Evolutionary conservation across 257 asterid genomes (phyloP).

Genomic region (Coffea eugenioides): DNA sequence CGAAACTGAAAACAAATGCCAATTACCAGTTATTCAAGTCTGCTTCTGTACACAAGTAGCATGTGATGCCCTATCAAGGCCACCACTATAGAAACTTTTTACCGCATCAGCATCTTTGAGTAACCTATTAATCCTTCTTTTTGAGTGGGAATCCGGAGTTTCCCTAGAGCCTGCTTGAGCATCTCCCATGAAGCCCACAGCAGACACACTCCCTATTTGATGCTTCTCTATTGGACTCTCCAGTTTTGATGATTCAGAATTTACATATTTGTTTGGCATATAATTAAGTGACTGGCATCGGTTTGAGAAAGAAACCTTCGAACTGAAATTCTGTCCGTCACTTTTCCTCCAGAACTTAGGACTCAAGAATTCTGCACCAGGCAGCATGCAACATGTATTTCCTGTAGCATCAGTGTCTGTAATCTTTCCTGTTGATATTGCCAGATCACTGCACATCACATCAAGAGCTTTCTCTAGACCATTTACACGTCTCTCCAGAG

Average conservation of each 20-base stretch:
- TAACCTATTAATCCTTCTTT: constrained; percentile 15
- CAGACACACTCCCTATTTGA: constrained; percentile 12
- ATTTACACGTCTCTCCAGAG: constrained; percentile 67
- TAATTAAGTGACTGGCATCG: constrained; percentile 24
- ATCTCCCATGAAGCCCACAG: neutral
- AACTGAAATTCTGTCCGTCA: constrained; percentile 37
- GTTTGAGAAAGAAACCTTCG: constrained; percentile 28
- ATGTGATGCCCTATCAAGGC: constrained; percentile 17
- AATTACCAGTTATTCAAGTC: constrained; percentile 19
- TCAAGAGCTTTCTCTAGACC: constrained; percentile 75
- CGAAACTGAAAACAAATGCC: neutral
- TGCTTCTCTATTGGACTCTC: constrained; percentile 23
- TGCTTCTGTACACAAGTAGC: constrained; percentile 24
- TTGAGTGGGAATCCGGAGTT: constrained; percentile 18
- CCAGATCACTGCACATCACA: constrained; percentile 65
- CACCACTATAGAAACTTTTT: constrained; percentile 11
- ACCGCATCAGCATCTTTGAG: constrained; percentile 13
- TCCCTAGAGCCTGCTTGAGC: constrained; percentile 7
- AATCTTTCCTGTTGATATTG: constrained; percentile 35
- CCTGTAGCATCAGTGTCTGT: constrained; percentile 28
- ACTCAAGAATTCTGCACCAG: constrained; percentile 64
- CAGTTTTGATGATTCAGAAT: constrained; percentile 23
- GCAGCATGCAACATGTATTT: constrained; percentile 55
- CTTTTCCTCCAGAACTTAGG: constrained; percentile 72
- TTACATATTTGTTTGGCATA: constrained; percentile 9